A percentile compares a stretch with the other conserved stretches of the same genome.
Conservation (phyloP, 805 yeast species). For the Tetrapisispora fleetii region DNA sequence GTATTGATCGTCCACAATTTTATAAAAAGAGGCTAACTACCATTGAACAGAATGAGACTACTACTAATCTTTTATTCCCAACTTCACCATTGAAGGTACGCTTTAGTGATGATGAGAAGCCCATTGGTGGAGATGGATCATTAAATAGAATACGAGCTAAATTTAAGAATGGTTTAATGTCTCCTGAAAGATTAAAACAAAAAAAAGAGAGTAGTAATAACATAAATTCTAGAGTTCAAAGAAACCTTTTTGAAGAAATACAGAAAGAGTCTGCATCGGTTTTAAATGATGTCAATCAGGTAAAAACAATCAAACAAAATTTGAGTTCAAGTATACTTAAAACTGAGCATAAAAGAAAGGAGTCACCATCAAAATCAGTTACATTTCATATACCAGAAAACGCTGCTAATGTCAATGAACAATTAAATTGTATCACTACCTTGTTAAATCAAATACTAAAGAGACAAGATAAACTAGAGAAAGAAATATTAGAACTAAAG, state of each 20-base stretch:
- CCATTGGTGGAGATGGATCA: constrained; percentile 24
- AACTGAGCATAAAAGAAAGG: constrained; percentile 2
- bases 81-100: constrained; percentile 23
- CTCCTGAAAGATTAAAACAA: constrained; percentile 12
- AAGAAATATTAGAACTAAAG: not conserved
- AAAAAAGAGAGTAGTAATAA: not conserved
- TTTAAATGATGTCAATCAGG: not conserved
- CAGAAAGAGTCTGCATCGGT: not conserved
- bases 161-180: constrained; percentile 19
- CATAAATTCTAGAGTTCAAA: not conserved
- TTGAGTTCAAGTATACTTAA: not conserved
- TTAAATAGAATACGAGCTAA: constrained; percentile 21
- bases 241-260: not conserved
- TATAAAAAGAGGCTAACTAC: constrained; percentile 4
- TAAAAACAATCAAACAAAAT: not conserved
- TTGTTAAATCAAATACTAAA: not conserved
- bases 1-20: constrained; percentile 21
- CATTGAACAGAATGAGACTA: constrained; percentile 9
- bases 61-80: constrained; percentile 20
- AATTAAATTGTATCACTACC: constrained; percentile 7
- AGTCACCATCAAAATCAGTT: constrained; percentile 16
- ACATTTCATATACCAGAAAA: constrained; percentile 17
- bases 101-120: constrained; percentile 22
- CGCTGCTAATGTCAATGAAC: not conserved
- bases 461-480: not conserved